Evolutionary conservation across 2,329 filamentous ascomycete genomes (phyloP).

Genomic region (Sporothrix pseudoabietina): DNA sequence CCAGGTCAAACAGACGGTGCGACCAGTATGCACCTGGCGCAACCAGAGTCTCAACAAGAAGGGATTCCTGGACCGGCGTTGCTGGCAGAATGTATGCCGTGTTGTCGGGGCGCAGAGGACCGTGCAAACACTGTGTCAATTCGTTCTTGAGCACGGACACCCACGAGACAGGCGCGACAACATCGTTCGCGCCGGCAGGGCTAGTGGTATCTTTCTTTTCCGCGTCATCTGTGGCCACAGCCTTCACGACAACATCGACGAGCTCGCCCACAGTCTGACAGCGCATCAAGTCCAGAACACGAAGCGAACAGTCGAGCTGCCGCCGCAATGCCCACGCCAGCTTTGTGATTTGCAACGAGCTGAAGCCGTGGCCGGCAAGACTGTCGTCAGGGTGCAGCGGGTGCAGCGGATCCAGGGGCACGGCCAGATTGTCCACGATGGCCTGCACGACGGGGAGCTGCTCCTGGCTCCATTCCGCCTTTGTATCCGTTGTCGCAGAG

Average conservation of each 20-base stretch:
- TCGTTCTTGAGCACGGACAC: not conserved
- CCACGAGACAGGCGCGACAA: not conserved
- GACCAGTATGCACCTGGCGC: conserved; percentile 45
- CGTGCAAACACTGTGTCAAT: conserved; percentile 26
- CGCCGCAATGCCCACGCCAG: conserved; percentile 36
- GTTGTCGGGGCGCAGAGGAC: conserved; percentile 29
- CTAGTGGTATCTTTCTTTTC: not conserved
- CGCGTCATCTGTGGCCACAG: conserved; percentile 19
- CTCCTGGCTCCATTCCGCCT: conserved; percentile 4
- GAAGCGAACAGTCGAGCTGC: conserved; percentile 32
- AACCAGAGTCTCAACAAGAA: conserved; percentile 46
- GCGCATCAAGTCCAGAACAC: conserved; percentile 37
- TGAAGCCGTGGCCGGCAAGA: conserved; percentile 37
- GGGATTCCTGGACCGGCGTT: conserved; percentile 44
- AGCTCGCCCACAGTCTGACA: conserved; percentile 36
- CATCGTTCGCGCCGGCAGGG: no score
- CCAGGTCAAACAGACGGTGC: conserved; percentile 43
- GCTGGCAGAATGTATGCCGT: conserved; percentile 38
- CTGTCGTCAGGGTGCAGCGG: conserved; percentile 34
- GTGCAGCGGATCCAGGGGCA: conserved; percentile 1
- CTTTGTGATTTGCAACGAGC: conserved; percentile 37
- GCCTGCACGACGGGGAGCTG: conserved; percentile 16
- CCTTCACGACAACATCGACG: conserved; percentile 32
- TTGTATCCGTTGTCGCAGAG: not conserved
- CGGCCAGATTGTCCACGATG: conserved; percentile 29